These are phyloP conservation scores for Cornus florida DNA, from an alignment of 148 eudicot genomes.

Conservation along the genomic window DNA sequence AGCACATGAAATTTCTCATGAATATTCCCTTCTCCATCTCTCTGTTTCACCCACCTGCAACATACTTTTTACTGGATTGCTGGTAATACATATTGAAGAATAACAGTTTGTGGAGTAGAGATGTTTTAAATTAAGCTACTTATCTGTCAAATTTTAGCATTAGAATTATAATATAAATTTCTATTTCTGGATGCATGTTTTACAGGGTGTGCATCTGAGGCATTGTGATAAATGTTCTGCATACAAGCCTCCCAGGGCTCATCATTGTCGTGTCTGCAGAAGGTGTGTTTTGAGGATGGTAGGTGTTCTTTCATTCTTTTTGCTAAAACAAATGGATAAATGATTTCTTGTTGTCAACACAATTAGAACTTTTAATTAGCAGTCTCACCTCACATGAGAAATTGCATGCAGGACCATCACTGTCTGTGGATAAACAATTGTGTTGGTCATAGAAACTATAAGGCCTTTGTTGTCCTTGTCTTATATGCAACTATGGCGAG, in stretches of 20 bases:
- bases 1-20: too few relatives aligned
- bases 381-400: background rate
- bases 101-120: background rate
- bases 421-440: constrained; percentile 76
- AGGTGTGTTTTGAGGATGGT: constrained; percentile 67
- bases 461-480: constrained; percentile 54
- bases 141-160: background rate
- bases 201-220: background rate
- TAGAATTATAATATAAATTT: too few relatives aligned
- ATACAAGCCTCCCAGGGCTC: constrained; percentile 69
- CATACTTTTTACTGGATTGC: background rate
- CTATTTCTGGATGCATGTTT: background rate
- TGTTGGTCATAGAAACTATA: constrained; percentile 67
- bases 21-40: too few relatives aligned
- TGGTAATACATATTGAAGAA: background rate
- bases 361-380: background rate
- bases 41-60: too few relatives aligned
- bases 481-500: constrained; percentile 48
- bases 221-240: constrained; percentile 40
- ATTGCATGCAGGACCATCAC: constrained; percentile 64
- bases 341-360: background rate
- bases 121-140: background rate
- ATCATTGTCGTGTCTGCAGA: constrained; percentile 69
- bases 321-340: background rate
- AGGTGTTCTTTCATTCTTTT: constrained; percentile 15